Percentiles rank a stretch among this genome's conserved stretches.
phyloP scores from a whole-genome alignment of 768 basidiomycete species.

The Pisolithus tinctorius region DNA sequence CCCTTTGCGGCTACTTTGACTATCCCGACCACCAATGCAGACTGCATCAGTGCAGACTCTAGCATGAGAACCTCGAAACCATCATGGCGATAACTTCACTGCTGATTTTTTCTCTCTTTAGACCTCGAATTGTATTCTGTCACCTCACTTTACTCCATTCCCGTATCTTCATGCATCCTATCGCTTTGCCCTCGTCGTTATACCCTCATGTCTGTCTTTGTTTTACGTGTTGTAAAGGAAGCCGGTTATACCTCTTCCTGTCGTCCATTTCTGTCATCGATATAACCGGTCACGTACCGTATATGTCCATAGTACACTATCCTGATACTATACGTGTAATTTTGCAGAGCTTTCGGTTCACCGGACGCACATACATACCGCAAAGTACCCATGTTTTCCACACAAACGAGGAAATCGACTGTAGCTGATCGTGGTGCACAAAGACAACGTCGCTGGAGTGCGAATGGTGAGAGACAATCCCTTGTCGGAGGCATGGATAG shows the following conservation, averaged over 20 bases:
- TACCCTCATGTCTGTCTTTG: constrained; percentile 12
- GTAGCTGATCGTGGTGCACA: neutral
- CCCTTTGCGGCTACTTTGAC: constrained; percentile 25
- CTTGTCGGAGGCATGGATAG: neutral
- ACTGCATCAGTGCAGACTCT: constrained; percentile 40
- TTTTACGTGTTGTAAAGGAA: constrained; percentile 1
- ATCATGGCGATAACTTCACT: constrained; percentile 47
- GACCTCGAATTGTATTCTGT: constrained; percentile 14
- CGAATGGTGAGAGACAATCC: neutral
- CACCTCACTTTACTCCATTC: constrained; percentile 5
- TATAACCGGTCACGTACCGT: neutral
- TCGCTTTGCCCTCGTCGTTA: constrained; percentile 11
- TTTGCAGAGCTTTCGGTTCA: neutral
- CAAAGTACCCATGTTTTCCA: no score
- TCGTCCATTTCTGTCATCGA: neutral
- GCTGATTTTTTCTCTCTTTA: constrained; percentile 7
- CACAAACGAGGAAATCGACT: no score
- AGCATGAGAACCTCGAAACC: constrained; percentile 47
- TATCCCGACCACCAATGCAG: constrained; percentile 25
- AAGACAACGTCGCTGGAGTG: neutral
- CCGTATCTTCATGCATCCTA: neutral
- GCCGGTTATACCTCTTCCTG: neutral
- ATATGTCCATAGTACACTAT: constrained; percentile 1
- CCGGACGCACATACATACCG: neutral
- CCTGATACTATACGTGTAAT: neutral